These are phyloP conservation scores for Scutellaria galericulata DNA, from an alignment of 257 asterid species.

Conservation along the genomic window DNA sequence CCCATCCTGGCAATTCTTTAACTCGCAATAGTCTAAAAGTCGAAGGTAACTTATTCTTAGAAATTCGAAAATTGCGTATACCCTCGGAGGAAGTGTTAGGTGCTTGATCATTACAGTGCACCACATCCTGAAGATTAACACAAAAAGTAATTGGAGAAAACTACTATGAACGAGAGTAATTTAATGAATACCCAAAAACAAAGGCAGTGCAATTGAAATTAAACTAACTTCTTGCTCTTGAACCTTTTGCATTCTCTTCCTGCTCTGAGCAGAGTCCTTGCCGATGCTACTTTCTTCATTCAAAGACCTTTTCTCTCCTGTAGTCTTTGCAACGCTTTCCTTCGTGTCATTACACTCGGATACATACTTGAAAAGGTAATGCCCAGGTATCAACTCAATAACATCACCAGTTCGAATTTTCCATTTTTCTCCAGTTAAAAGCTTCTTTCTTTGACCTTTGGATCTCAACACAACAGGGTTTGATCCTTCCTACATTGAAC, in stretches of 20 bases:
- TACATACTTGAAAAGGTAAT: constrained; percentile 79
- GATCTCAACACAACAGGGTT: constrained; percentile 84
- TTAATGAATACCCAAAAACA: constrained; percentile 1
- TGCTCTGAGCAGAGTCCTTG: constrained; percentile 40
- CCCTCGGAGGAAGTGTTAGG: constrained; percentile 49
- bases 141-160: constrained; percentile 25
- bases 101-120: constrained; percentile 35
- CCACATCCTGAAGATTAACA: constrained; percentile 39
- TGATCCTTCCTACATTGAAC: constrained; percentile 72
- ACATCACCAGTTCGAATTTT: constrained; percentile 67
- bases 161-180: background rate
- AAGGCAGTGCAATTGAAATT: constrained; percentile 41
- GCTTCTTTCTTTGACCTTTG: constrained; percentile 66
- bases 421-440: constrained; percentile 68
- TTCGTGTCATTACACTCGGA: constrained; percentile 36
- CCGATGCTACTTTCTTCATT: constrained; percentile 49
- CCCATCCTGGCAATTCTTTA: constrained; percentile 82
- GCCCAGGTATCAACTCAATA: constrained; percentile 89
- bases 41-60: constrained; percentile 56
- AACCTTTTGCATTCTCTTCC: constrained; percentile 58
- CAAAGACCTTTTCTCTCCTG: constrained; percentile 58
- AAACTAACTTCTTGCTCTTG: constrained; percentile 44
- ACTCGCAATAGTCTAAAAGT: constrained; percentile 80
- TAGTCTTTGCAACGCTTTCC: constrained; percentile 33
- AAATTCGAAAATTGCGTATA: constrained; percentile 51